These are phyloP conservation scores for Rhipidocladum racemiflorum DNA, from an alignment of 176 grass and related monocot species.

Conservation along the genomic window DNA sequence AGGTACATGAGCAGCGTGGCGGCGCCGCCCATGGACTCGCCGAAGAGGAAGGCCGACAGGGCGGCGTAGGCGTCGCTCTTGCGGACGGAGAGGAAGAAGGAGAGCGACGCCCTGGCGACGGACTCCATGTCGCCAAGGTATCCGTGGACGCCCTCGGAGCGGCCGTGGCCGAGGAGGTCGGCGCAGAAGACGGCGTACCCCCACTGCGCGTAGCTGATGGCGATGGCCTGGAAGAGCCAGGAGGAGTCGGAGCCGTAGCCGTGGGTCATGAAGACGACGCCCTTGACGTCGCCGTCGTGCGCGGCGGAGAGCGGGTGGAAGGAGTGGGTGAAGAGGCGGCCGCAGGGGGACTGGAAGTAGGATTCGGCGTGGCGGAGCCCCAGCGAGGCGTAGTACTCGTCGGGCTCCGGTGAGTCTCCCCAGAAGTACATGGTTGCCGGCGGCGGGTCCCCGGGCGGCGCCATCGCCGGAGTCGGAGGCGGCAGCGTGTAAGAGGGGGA, in stretches of 20 bases:
- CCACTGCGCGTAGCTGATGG: conserved; percentile 58
- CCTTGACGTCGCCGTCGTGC: conserved; percentile 43
- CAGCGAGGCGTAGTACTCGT: conserved; percentile 58
- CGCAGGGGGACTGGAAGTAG: conserved; percentile 50
- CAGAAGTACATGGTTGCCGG: conserved; percentile 49
- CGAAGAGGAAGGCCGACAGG: conserved; percentile 63
- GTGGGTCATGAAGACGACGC: conserved; percentile 54
- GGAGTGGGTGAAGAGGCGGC: conserved; percentile 68
- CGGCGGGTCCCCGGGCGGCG: not conserved
- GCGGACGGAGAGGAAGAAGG: conserved; percentile 64
- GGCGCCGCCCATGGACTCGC: conserved; percentile 77
- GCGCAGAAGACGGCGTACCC: conserved; percentile 71
- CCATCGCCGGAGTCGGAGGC: not conserved
- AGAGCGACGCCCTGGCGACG: conserved; percentile 48
- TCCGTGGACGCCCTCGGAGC: conserved; percentile 65
- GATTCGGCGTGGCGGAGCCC: conserved; percentile 51
- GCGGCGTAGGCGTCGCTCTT: conserved; percentile 1
- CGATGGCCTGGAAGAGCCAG: conserved; percentile 67
- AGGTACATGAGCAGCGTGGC: conserved; percentile 63
- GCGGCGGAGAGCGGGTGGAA: conserved; percentile 52
- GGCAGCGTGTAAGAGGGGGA: not conserved
- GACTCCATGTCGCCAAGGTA: conserved; percentile 72
- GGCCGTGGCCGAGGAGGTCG: conserved; percentile 67
- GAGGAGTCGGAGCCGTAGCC: conserved; percentile 69
- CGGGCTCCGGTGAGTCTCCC: conserved; percentile 55